Percentiles rank a stretch among this genome's conserved stretches.
Evolutionary conservation across 805 yeast genomes (phyloP).

Genomic region (Metschnikowia reukaufii): DNA sequence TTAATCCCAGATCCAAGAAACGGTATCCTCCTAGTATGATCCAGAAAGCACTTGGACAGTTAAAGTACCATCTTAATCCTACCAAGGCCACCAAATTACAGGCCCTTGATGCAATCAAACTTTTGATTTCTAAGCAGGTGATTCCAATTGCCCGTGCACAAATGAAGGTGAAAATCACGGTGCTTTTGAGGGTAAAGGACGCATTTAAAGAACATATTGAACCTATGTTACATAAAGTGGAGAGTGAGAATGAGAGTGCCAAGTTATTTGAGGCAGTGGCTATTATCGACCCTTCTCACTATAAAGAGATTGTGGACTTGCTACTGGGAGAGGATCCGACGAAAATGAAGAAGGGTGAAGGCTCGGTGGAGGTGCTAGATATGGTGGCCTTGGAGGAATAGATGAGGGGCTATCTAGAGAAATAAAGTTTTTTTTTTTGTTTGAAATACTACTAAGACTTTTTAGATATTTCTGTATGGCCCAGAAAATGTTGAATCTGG

Average conservation of each 20-base stretch:
- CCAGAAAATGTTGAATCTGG: too few species aligned
- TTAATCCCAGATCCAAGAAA: constrained; percentile 84
- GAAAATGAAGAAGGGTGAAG: constrained; percentile 52
- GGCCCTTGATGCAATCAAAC: constrained; percentile 86
- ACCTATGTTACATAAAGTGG: constrained; percentile 37
- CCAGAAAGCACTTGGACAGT: constrained; percentile 74
- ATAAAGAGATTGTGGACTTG: constrained; percentile 65
- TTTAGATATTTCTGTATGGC: too few species aligned
- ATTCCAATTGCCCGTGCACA: constrained; percentile 93
- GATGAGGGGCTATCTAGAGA: too few species aligned
- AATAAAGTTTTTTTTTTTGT: too few species aligned
- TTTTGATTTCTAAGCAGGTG: constrained; percentile 72
- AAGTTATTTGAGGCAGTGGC: constrained; percentile 48
- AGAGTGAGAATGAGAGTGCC: constrained; percentile 44
- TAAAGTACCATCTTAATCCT: constrained; percentile 76
- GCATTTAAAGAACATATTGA: constrained; percentile 33
- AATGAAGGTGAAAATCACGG: constrained; percentile 76
- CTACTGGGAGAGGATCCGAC: constrained; percentile 46
- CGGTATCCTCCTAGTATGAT: constrained; percentile 95
- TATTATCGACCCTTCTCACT: constrained; percentile 82
- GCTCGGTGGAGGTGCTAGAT: constrained; percentile 78
- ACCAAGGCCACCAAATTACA: constrained; percentile 79
- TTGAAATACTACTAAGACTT: too few species aligned
- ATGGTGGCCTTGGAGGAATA: constrained; percentile 77
- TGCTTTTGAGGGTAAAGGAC: constrained; percentile 52